These are phyloP conservation scores for Erodium trifolium DNA, from an alignment of 441 rosid genomes.

Conservation along the genomic window DNA sequence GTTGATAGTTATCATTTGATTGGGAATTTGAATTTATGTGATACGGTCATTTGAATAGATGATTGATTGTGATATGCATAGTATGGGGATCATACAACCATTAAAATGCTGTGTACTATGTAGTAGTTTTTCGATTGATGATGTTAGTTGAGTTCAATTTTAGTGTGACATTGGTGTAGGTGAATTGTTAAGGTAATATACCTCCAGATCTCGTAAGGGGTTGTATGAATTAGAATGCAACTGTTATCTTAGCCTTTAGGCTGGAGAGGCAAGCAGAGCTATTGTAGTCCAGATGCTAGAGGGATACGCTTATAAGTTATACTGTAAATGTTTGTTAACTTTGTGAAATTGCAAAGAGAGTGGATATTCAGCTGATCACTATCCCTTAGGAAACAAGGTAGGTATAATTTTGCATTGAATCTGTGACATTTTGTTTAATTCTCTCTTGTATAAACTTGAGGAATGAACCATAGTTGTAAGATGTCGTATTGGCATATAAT, in stretches of 20 bases:
- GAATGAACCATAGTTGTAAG: neutral
- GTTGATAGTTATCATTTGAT: neutral
- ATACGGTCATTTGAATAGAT: neutral
- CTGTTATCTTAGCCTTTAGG: neutral
- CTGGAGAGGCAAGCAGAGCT: neutral
- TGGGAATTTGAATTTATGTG: neutral
- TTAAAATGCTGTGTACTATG: neutral
- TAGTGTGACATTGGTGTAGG: neutral
- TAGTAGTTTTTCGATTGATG: neutral
- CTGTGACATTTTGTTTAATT: neutral
- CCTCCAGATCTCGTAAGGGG: neutral
- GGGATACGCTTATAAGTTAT: neutral
- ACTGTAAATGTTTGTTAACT: neutral
- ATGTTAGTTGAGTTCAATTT: neutral
- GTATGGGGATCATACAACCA: neutral
- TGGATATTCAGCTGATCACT: neutral
- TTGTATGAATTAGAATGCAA: neutral
- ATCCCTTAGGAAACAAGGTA: neutral
- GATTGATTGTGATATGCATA: neutral
- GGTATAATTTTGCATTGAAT: neutral
- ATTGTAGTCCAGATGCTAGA: slow-evolving; percentile 4
- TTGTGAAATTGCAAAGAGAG: neutral
- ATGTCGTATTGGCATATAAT: neutral
- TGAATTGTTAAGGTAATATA: neutral
- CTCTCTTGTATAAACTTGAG: neutral